These are phyloP conservation scores for Tylopilus sp. DNA, from an alignment of 768 basidiomycete genomes.

Conservation along the genomic window DNA sequence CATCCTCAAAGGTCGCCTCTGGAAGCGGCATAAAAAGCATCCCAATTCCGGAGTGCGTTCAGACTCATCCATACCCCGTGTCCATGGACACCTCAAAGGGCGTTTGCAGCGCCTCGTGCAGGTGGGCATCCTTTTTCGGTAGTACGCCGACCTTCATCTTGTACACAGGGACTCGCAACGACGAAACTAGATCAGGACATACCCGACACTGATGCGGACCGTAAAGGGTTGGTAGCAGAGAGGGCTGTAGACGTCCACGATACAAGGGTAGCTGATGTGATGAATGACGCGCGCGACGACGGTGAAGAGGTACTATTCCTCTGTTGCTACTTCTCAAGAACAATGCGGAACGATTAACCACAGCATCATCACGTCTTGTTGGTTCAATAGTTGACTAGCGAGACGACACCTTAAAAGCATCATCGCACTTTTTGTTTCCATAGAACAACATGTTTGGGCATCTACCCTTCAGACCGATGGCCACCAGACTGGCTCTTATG, in stretches of 20 bases:
- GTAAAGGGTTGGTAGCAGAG: neutral
- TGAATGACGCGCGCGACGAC: conserved; percentile 8
- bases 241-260: neutral
- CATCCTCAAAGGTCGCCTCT: conserved; percentile 10
- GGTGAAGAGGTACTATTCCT: conserved; percentile 20
- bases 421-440: neutral
- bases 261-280: neutral
- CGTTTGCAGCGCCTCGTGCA: conserved; percentile 16
- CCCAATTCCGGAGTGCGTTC: neutral
- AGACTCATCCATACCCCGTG: neutral
- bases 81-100: conserved; percentile 3
- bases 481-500: too few species aligned
- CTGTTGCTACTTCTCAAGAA: conserved; percentile 27
- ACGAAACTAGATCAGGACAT: neutral
- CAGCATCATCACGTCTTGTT: neutral
- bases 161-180: conserved; percentile 11
- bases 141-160: neutral
- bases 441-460: neutral
- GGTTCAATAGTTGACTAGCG: too few species aligned
- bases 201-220: neutral
- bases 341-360: conserved; percentile 10
- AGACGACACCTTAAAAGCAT: neutral
- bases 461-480: neutral
- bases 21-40: conserved; percentile 9
- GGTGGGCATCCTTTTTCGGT: conserved; percentile 1